These are phyloP conservation scores for Trichophyton simii DNA, from an alignment of 2,329 filamentous ascomycete genomes.

Conservation along the genomic window DNA sequence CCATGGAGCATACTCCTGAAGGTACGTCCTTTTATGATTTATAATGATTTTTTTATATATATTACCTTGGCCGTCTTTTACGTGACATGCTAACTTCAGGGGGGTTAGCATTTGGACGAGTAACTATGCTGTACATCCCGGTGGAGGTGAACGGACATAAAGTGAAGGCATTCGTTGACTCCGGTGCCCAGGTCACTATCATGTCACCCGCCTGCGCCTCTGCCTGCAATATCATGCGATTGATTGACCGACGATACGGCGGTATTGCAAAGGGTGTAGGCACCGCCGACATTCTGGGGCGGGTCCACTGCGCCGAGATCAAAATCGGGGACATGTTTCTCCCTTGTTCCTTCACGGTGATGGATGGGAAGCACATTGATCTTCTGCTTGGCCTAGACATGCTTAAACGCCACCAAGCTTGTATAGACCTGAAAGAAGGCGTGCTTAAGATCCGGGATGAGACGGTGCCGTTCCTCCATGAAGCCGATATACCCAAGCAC, in stretches of 20 bases:
- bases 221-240: constrained; percentile 85
- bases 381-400: constrained; percentile 89
- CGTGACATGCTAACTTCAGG: neutral
- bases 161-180: constrained; percentile 94
- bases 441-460: constrained; percentile 78
- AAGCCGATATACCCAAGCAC: constrained; percentile 85
- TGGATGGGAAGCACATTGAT: constrained; percentile 97
- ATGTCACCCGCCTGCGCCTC: constrained; percentile 94
- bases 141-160: constrained; percentile 87
- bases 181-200: constrained; percentile 92
- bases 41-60: neutral
- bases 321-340: constrained; percentile 79
- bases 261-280: constrained; percentile 89
- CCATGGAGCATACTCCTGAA: constrained; percentile 94
- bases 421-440: constrained; percentile 74
- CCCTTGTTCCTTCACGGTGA: constrained; percentile 93
- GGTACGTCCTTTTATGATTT: constrained; percentile 43
- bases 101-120: constrained; percentile 68
- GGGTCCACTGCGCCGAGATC: constrained; percentile 90
- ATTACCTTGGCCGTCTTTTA: neutral
- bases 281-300: constrained; percentile 84
- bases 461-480: constrained; percentile 79
- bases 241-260: constrained; percentile 83
- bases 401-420: constrained; percentile 89
- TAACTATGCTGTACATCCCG: constrained; percentile 92